phyloP scores from a whole-genome alignment of 1,139 yeast genomes.

The Kodamaea derodonti region DNA sequence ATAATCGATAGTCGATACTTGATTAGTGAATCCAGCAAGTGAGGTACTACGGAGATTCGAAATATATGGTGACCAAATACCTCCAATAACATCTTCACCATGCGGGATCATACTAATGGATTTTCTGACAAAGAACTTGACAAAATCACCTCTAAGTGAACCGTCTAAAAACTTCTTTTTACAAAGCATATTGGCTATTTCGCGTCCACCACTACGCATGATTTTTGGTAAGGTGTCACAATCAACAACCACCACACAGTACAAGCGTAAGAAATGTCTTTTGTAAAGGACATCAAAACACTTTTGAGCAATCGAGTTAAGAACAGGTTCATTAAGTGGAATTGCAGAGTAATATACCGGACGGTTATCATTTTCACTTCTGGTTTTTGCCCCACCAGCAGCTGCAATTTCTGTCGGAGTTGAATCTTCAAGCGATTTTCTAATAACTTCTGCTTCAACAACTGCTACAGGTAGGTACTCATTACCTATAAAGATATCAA shows the following conservation, averaged over 20 bases:
- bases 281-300: conserved; percentile 68
- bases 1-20: conserved; percentile 71
- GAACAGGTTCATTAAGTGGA: conserved; percentile 51
- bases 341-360: conserved; percentile 26
- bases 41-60: conserved; percentile 57
- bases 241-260: conserved; percentile 78
- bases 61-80: conserved; percentile 78
- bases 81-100: conserved; percentile 77
- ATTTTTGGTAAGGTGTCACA: conserved; percentile 83
- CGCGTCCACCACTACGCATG: conserved; percentile 78
- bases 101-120: conserved; percentile 69
- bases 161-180: conserved; percentile 80
- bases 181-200: conserved; percentile 91
- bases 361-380: conserved; percentile 13
- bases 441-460: conserved; percentile 77
- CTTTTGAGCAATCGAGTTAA: conserved; percentile 72
- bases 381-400: conserved; percentile 12
- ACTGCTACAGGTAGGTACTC: conserved; percentile 86
- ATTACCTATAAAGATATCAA: conserved; percentile 79
- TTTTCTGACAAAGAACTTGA: conserved; percentile 70
- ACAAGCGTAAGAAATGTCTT: conserved; percentile 72
- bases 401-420: conserved; percentile 13
- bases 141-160: conserved; percentile 67
- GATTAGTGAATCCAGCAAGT: conserved; percentile 42
- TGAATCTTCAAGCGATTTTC: conserved; percentile 26